Conservation (phyloP, 1,284 basidiomycete genomes). For the Apiotrichum gracile region DNA sequence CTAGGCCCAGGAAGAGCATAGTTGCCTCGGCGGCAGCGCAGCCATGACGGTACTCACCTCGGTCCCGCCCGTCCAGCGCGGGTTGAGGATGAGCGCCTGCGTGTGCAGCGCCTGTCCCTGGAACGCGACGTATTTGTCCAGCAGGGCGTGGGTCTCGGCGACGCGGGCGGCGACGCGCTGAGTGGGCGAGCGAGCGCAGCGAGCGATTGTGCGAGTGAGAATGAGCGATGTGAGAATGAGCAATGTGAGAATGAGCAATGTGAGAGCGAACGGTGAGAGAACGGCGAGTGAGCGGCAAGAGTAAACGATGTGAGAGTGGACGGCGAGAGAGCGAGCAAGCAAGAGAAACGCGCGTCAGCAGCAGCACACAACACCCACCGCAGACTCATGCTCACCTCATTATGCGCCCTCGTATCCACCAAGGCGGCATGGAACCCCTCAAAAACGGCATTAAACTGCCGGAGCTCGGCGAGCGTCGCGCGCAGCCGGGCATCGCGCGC, state of each 20-base stretch:
- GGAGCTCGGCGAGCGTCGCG: constrained; percentile 41
- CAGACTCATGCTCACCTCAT: constrained; percentile 44
- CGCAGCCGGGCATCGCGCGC: constrained; percentile 20
- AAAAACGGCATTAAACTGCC: constrained; percentile 44
- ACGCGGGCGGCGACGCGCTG: constrained; percentile 43
- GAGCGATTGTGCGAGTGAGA: neutral
- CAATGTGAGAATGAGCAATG: too few relatives aligned
- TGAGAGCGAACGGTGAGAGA: too few relatives aligned
- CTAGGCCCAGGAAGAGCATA: too few relatives aligned
- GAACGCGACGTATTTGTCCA: constrained; percentile 42
- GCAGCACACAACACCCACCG: too few relatives aligned
- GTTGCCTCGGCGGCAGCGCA: too few relatives aligned
- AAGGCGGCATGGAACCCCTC: constrained; percentile 39
- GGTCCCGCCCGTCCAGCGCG: constrained; percentile 38
- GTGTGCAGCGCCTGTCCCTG: constrained; percentile 45
- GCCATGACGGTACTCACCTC: constrained; percentile 32
- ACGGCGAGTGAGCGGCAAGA: too few relatives aligned
- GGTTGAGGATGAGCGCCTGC: constrained; percentile 34
- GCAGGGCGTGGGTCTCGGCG: constrained; percentile 33
- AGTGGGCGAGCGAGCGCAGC: neutral
- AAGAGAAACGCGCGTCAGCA: too few relatives aligned
- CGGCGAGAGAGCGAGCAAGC: too few relatives aligned
- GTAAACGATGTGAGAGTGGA: too few relatives aligned
- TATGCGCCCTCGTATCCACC: constrained; percentile 37
- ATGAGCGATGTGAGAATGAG: too few relatives aligned